Conservation (phyloP, 1,139 yeast species). For the Geotrichum candidum region DNA sequence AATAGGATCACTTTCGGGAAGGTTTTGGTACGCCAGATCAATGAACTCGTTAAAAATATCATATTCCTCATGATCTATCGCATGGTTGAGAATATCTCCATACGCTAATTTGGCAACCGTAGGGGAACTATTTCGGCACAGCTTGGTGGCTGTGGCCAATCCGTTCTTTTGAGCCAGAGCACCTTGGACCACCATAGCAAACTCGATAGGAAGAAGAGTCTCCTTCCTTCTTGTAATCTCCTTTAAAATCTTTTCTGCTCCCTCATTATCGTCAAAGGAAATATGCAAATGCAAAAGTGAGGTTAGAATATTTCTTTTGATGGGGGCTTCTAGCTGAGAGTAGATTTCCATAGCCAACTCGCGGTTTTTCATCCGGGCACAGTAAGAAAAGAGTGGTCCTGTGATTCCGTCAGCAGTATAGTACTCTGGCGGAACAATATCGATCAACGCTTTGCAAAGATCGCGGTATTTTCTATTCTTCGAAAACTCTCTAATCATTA, state of each 20-base stretch:
- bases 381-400: slow-evolving; percentile 25
- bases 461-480: slow-evolving; percentile 19
- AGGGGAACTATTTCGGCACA: slow-evolving; percentile 16
- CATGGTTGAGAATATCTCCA: slow-evolving; percentile 15
- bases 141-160: slow-evolving; percentile 15
- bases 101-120: slow-evolving; percentile 14
- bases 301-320: slow-evolving; percentile 30
- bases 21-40: slow-evolving; percentile 10
- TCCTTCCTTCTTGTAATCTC: slow-evolving; percentile 28
- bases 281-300: slow-evolving; percentile 40
- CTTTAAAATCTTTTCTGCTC: slow-evolving; percentile 38
- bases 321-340: slow-evolving; percentile 23
- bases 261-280: slow-evolving; percentile 37
- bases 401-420: slow-evolving; percentile 25
- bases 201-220: slow-evolving; percentile 21
- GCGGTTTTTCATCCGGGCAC: slow-evolving; percentile 23
- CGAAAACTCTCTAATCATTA: slow-evolving; percentile 25
- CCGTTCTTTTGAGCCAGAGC: slow-evolving; percentile 17
- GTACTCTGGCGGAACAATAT: slow-evolving; percentile 26
- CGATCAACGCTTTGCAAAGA: slow-evolving; percentile 26
- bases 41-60: slow-evolving; percentile 17
- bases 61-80: slow-evolving; percentile 18
- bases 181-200: slow-evolving; percentile 24
- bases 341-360: slow-evolving; percentile 25
- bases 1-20: slow-evolving; percentile 5